Base-by-base conservation (phyloP, 768 basidiomycete species). In the Naganishia kalamii region DNA sequence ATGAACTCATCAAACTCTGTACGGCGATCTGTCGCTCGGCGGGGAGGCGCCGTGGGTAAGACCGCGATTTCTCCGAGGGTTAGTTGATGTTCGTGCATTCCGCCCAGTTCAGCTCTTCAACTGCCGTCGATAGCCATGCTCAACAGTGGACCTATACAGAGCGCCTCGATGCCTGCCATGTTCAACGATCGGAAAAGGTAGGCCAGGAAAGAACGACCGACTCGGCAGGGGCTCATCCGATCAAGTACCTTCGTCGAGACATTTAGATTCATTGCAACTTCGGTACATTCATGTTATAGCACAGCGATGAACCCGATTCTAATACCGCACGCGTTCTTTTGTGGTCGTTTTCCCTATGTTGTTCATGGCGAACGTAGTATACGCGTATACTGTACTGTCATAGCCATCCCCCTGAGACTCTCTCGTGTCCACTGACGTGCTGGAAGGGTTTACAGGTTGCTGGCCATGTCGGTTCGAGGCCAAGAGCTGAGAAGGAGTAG, bases 391-490 rank as follows among this genome's bases (percentile, higher is more conserved):
- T 7, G 21, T 41, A 40, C 4, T 6, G 32, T 23, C 21, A 6
- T 8, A 37, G 33, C 21, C 32, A 37, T 23, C 6, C 54, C 40
- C 54, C 12, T 21, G n/a, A 35, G 13, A 19, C 35, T 27, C 27
- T 3, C 21, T 23, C 21, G 15, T 54, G 29, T 54, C 32, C 23
- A n/a, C 19, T n/a, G 32, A 41, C n/a, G 40, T 2, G 11, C 23
- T 10, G 12, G 23, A 15, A 7, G 4, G 7, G 29, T 41, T 62
- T 57, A 72, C 32, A 70, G 65, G 68, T 65, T 72, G 46, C 63
- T 61, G 21, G 69, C 57, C 60, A 88, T 73, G 73, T 83, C 87
- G 68, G 86, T 88, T 35, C 85, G 78, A 4, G 88, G 89, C 89
- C 88, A 90, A 62, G 83, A 79, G 79, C 88, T 90, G 70, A 4